These are phyloP conservation scores for Quercus glauca DNA, from an alignment of 306 rosid species.

Conservation along the genomic window DNA sequence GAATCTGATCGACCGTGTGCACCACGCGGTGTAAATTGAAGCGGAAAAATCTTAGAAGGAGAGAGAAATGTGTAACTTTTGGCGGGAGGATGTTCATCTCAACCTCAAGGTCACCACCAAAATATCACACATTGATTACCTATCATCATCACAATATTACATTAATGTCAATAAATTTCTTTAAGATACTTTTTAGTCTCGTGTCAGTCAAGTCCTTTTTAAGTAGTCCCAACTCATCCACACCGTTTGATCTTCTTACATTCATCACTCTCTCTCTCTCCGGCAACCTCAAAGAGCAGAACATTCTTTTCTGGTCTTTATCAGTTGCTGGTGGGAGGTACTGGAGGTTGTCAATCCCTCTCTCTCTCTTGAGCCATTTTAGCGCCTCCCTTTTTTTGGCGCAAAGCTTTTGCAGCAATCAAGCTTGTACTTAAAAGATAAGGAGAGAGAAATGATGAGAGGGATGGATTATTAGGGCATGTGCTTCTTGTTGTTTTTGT, in stretches of 20 bases:
- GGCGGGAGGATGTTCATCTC: slow-evolving; percentile 7
- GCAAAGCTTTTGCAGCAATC: slow-evolving; percentile 80
- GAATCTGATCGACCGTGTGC: slow-evolving; percentile 28
- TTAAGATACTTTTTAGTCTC: slow-evolving; percentile 14
- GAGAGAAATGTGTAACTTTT: slow-evolving; percentile 15
- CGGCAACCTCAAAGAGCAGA: slow-evolving; percentile 24
- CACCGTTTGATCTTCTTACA: slow-evolving; percentile 31
- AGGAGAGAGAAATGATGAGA: slow-evolving; percentile 49
- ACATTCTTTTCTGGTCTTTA: slow-evolving; percentile 48
- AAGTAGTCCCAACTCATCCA: slow-evolving; percentile 32
- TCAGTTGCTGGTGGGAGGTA: slow-evolving; percentile 71
- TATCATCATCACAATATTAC: slow-evolving; percentile 2
- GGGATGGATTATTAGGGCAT: slow-evolving; percentile 56
- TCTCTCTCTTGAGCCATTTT: slow-evolving; percentile 46
- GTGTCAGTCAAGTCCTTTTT: slow-evolving; percentile 16
- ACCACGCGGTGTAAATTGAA: slow-evolving; percentile 35
- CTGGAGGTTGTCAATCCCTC: slow-evolving; percentile 41
- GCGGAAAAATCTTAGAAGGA: neutral
- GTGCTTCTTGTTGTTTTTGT: slow-evolving; percentile 27
- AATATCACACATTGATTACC: slow-evolving; percentile 33
- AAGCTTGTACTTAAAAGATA: slow-evolving; percentile 63
- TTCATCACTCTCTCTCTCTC: slow-evolving; percentile 5
- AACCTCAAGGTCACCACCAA: slow-evolving; percentile 31
- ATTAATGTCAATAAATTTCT: slow-evolving; percentile 4
- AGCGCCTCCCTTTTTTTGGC: slow-evolving; percentile 65